Evolutionary conservation across 164 flowering plant genomes (phyloP).

Genomic region (Annona cherimola): DNA sequence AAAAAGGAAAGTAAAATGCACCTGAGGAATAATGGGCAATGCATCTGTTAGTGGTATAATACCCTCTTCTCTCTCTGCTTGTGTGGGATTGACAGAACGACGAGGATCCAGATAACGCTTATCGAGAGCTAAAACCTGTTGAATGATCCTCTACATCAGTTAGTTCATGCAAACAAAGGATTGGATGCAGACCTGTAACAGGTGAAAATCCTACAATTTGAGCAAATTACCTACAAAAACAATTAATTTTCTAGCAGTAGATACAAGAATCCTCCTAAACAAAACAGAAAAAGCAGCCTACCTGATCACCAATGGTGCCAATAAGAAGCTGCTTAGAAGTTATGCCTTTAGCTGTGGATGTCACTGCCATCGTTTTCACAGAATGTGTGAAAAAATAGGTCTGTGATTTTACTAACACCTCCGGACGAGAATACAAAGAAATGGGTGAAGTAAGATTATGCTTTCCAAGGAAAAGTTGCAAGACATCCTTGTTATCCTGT

Average conservation of each 20-base stretch:
- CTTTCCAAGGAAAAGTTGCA: constrained; percentile 86
- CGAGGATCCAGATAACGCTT: constrained; percentile 93
- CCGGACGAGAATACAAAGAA: constrained; percentile 87
- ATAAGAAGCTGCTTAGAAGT: constrained; percentile 96
- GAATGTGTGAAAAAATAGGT: constrained; percentile 87
- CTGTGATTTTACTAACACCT: constrained; percentile 75
- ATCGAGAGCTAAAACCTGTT: constrained; percentile 89
- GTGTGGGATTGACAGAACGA: constrained; percentile 70
- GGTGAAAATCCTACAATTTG: neutral
- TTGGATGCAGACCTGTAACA: neutral
- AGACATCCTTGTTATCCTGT: constrained; percentile 90
- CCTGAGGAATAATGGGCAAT: constrained; percentile 93
- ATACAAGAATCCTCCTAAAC: neutral
- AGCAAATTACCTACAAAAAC: neutral
- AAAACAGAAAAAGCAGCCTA: constrained; percentile 18
- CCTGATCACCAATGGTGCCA: constrained; percentile 98
- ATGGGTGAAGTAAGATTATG: constrained; percentile 89
- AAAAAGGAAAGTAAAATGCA: constrained; percentile 21
- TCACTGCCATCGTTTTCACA: constrained; percentile 78
- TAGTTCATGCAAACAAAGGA: neutral
- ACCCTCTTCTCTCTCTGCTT: constrained; percentile 90
- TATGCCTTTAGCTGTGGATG: constrained; percentile 90
- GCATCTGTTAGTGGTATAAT: constrained; percentile 86
- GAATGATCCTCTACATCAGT: constrained; percentile 1
- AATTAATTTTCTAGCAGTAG: neutral